Evolutionary conservation across 768 basidiomycete species (phyloP).

Genomic region (Boletus fagicola): DNA sequence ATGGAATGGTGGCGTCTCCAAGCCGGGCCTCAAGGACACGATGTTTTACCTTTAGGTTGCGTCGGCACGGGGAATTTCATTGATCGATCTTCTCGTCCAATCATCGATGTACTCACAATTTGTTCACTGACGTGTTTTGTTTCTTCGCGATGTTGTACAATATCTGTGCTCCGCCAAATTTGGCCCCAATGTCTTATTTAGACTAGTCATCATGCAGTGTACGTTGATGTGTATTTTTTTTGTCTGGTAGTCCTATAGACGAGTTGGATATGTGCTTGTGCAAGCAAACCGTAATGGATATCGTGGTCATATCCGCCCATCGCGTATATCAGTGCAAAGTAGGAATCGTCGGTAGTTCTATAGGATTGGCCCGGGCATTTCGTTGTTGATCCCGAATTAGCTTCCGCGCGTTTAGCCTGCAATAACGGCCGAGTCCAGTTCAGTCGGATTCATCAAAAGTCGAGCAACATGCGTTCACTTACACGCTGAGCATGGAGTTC

Average conservation of each 20-base stretch:
- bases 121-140: background rate
- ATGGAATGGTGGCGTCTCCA: slow-evolving; percentile 59
- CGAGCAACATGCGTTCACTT: background rate
- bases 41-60: slow-evolving; percentile 70
- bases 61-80: background rate
- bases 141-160: background rate
- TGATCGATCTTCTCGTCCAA: background rate
- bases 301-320: background rate
- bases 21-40: slow-evolving; percentile 52
- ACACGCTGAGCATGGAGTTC: slow-evolving; percentile 25
- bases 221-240: background rate
- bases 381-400: slow-evolving; percentile 14
- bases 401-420: slow-evolving; percentile 12
- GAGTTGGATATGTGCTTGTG: background rate
- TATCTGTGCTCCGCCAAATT: background rate
- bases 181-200: background rate
- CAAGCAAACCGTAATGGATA: background rate
- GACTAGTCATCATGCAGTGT: background rate
- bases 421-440: background rate
- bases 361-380: background rate
- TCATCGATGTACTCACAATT: background rate
- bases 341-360: slow-evolving; percentile 11
- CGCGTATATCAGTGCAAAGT: background rate
- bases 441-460: background rate
- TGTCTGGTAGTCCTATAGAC: background rate